Evolutionary conservation across 176 grass and related monocot genomes (phyloP).

Genomic region (Leersia perrieri): DNA sequence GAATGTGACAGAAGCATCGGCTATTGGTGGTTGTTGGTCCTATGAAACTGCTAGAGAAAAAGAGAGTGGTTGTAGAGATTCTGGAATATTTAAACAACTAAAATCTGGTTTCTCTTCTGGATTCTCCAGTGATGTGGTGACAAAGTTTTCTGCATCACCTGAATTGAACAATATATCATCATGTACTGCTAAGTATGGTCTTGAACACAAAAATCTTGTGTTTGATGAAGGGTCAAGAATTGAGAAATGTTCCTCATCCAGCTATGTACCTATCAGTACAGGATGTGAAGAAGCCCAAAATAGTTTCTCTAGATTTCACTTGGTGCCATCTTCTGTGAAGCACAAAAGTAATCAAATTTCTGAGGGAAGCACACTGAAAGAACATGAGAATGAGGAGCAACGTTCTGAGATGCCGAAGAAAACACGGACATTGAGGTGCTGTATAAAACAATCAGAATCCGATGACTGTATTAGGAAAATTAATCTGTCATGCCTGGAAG

Average conservation of each 20-base stretch:
- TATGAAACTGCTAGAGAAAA: conserved; percentile 29
- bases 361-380: conserved; percentile 24
- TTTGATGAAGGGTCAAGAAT: conserved; percentile 79
- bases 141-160: conserved; percentile 65
- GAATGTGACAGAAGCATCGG: conserved; percentile 43
- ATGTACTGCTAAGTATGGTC: conserved; percentile 32
- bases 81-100: conserved; percentile 36
- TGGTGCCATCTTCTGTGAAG: conserved; percentile 48
- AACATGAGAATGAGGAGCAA: conserved; percentile 17
- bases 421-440: conserved; percentile 27
- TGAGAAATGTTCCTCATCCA: conserved; percentile 77
- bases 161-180: conserved; percentile 50
- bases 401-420: conserved; percentile 37
- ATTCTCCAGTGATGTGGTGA: conserved; percentile 68
- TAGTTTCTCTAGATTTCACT: conserved; percentile 20
- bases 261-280: conserved; percentile 44
- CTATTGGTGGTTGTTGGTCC: conserved; percentile 12
- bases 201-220: conserved; percentile 34
- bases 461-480: conserved; percentile 34
- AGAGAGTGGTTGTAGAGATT: conserved; percentile 27
- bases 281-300: conserved; percentile 36
- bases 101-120: conserved; percentile 74
- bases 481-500: conserved; percentile 33
- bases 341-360: conserved; percentile 37
- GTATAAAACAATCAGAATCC: conserved; percentile 28